Base-by-base conservation (phyloP, 2,329 filamentous ascomycete genomes). In the Cladosporium sp. region DNA sequence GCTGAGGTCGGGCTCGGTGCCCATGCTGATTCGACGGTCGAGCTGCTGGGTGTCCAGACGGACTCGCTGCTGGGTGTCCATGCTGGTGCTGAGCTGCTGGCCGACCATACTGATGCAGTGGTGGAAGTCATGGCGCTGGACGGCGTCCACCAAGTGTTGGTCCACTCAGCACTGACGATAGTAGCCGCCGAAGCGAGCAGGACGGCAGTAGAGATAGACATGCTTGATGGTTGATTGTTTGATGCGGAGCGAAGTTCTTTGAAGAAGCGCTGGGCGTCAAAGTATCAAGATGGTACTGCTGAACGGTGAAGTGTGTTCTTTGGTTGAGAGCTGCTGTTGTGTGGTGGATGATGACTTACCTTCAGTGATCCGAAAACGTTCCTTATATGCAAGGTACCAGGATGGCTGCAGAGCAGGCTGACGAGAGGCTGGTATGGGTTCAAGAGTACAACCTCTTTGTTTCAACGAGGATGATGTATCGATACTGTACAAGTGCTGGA, bases 81-180 rank as follows among this genome's bases (percentile, higher is more conserved):
- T 13, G 19, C 40, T 20, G 48, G 35, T 19, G 52, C 37, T n/a
- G 28, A 35, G 8, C 19, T 45, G 40, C 52, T 55, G 12, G 52
- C 40, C 15, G 52, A 34, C 52, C 52, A 55, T 24, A 53, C 50
- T 25, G 50, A 53, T 22, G 35, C 36, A n/a, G 47, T 49, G 4
- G 48, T 24, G 8, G 48, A 37, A 20, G 32, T n/a, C 19, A 51
- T 24, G 17, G 35, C 34, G 25, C 52, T 55, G 13, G 52, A 55
- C 7, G 52, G 52, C 13, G 52, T 55, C 52, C 52, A 55, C 52
- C 52, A 55, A 17, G 52, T 55, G 52, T 55, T 55, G 52, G 52
- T 55, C 17, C 22, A 55, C 6, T 55, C 52, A 4, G 52, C 52
- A 20, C 10, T 47, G 15, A 44, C 52, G 13, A 55, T 15, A 4